Evolutionary conservation across 1,284 basidiomycete genomes (phyloP), one percentile per base, ranked within the genome.

Genomic region (Flammula alnicola): DNA sequence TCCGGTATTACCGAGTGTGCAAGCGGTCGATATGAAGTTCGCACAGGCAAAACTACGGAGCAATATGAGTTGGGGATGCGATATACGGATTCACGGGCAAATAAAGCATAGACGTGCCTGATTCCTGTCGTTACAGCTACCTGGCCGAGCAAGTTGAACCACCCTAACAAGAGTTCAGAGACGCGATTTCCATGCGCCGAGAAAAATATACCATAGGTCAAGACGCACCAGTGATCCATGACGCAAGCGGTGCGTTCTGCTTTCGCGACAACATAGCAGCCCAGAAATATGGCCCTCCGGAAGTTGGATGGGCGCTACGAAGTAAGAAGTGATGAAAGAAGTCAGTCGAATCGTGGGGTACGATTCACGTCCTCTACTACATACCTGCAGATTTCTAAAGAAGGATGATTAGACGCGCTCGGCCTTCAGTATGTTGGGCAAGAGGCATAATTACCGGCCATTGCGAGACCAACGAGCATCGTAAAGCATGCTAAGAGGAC

Each of bases 71-170:
- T n/a, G n/a, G n/a, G 47, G 10, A 48, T 12, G 27, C 20, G 6
- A 40, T 33, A 17, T 10, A 10, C 14, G 4, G 14, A 31, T 22
- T n/a, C n/a, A n/a, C n/a, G n/a, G n/a, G n/a, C n/a, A n/a, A n/a
- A n/a, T n/a, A n/a, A 29, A 43, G 8, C 23, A 19, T 36, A n/a
- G n/a, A 30, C 59, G 14, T 39, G 83, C 81, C 79, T 82, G 61
- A 88, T 88, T 23, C 86, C 86, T 9, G 86, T 88, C 0, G 87
- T 90, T 5, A 89, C 82, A 1, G 86, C 86, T 0, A 89, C 86
- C 66, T 89, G 87, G 2, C 86, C 86, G 3, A 88, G 72, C 11
- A 90, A 69, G 63, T 91, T 91, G 69, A 88, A 89, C 85, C 84
- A 86, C 10, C 83, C 74, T 72, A 41, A n/a, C 12, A 29, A 37